Percentiles rank a stretch among this genome's conserved stretches.
Evolutionary conservation across 306 rosid species (phyloP).

Genomic region (Prunus campanulata): DNA sequence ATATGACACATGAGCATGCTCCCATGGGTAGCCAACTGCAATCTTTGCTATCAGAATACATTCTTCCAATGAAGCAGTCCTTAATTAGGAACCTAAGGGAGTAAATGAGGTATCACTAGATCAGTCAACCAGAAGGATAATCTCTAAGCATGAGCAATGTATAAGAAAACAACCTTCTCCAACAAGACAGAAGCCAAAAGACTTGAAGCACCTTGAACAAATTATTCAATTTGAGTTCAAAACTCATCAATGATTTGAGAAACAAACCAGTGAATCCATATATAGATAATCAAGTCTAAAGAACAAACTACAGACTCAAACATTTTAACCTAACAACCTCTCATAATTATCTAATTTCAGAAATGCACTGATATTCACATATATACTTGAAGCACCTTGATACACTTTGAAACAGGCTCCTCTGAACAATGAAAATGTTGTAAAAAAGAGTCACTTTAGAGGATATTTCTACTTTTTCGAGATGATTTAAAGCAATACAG

Average conservation of each 20-base stretch:
- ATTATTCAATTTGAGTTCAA: neutral
- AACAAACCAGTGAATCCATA: neutral
- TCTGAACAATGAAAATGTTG: neutral
- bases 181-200: neutral
- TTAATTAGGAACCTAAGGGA: slow-evolving; percentile 9
- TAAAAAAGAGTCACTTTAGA: neutral
- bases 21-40: slow-evolving; percentile 12
- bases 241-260: neutral
- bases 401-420: neutral
- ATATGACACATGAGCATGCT: slow-evolving; percentile 11
- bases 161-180: slow-evolving; percentile 2
- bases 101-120: neutral
- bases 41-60: slow-evolving; percentile 11
- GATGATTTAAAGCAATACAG: neutral
- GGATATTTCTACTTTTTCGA: neutral
- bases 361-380: neutral
- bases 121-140: neutral
- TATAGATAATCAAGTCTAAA: neutral
- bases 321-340: neutral
- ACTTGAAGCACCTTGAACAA: neutral
- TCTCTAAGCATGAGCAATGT: neutral
- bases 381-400: neutral
- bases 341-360: neutral
- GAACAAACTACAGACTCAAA: neutral
- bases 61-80: slow-evolving; percentile 24